Conservation (phyloP, 225 moss, liverwort and hornwort genomes). For the Pleurozium schreberi region DNA sequence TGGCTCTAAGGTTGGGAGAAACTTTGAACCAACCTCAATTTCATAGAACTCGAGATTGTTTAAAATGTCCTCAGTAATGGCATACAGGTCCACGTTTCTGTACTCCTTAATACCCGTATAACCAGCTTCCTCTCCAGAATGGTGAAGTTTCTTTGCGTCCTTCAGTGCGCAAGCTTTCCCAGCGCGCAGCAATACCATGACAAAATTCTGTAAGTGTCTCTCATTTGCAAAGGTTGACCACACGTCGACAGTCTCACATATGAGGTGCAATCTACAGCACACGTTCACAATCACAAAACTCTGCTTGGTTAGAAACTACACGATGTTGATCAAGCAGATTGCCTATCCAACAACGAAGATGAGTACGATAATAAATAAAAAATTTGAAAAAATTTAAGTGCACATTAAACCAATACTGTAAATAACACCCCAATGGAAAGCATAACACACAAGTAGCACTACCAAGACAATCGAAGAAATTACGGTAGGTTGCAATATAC, state of each 20-base stretch:
- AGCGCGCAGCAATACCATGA: slow-evolving; percentile 19
- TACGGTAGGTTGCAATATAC: background rate
- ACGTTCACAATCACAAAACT: background rate
- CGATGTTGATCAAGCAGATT: background rate
- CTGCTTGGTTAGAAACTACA: background rate
- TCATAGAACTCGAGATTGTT: slow-evolving; percentile 58
- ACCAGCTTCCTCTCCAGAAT: background rate
- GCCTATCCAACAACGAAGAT: background rate
- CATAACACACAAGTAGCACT: background rate
- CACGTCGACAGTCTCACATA: slow-evolving; percentile 66
- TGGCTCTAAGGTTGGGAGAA: background rate
- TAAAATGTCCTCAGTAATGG: slow-evolving; percentile 36
- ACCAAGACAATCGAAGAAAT: background rate
- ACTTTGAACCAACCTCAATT: slow-evolving; percentile 52
- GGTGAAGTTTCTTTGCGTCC: background rate
- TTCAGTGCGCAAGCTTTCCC: slow-evolving; percentile 9
- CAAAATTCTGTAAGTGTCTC: slow-evolving; percentile 43
- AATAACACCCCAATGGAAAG: background rate
- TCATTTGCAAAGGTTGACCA: slow-evolving; percentile 68
- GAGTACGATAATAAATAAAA: background rate
- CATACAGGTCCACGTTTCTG: slow-evolving; percentile 5
- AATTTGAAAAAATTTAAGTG: background rate
- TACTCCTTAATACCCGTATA: background rate
- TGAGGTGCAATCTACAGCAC: slow-evolving; percentile 58
- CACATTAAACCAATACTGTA: background rate